Percentiles rank a stretch among this genome's conserved stretches.
These are phyloP conservation scores for Harrya chromipes DNA, from an alignment of 768 basidiomycete species.

Conservation along the genomic window DNA sequence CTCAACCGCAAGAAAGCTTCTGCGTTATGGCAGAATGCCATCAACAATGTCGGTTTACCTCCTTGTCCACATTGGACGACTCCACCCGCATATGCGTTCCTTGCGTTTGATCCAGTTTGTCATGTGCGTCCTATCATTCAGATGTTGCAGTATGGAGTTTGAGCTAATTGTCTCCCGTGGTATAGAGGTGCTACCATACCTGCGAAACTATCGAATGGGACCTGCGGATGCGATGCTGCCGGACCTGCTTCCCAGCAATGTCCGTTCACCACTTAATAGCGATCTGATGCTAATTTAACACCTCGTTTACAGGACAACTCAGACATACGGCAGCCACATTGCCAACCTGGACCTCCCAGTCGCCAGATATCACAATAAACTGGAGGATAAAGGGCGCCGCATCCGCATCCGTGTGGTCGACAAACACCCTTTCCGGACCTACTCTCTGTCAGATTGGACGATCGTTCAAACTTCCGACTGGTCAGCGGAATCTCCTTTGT, in stretches of 20 bases:
- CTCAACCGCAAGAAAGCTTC: neutral
- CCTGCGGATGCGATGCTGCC: conserved; percentile 12
- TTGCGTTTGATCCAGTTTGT: conserved; percentile 30
- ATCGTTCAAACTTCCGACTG: neutral
- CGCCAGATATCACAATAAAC: neutral
- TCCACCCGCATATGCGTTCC: conserved; percentile 27
- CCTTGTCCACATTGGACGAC: conserved; percentile 26
- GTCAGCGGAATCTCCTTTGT: neutral
- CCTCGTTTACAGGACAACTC: conserved; percentile 1
- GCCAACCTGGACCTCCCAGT: neutral
- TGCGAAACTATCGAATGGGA: conserved; percentile 15
- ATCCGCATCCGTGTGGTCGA: too few relatives aligned
- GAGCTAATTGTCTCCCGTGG: neutral
- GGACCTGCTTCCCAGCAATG: conserved; percentile 7
- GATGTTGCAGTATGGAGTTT: neutral
- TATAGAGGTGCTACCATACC: conserved; percentile 9
- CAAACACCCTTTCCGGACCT: too few relatives aligned
- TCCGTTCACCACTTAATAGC: neutral
- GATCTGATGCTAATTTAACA: neutral
- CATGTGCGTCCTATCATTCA: conserved; percentile 20
- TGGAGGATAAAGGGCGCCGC: neutral
- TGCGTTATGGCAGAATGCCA: conserved; percentile 26
- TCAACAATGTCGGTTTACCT: conserved; percentile 25
- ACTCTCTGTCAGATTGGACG: conserved; percentile 6
- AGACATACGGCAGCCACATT: too few relatives aligned